Conservation (phyloP, 257 asterid genomes). For the Solanum ahanhuiri region DNA sequence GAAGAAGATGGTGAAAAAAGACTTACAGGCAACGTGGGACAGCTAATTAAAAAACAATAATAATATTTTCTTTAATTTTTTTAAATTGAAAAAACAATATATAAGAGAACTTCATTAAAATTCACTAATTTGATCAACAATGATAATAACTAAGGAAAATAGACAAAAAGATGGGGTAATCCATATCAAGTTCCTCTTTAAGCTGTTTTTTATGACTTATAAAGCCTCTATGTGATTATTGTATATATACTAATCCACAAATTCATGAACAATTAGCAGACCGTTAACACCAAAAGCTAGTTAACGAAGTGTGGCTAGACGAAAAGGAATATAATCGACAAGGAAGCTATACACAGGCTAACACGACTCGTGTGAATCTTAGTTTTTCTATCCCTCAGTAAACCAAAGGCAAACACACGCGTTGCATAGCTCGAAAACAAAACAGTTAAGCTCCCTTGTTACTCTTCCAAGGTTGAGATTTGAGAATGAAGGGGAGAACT, state of each 20-base stretch:
- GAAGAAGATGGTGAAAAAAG: background rate
- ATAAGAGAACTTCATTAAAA: background rate
- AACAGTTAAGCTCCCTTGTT: slow-evolving; percentile 29
- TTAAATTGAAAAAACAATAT: background rate
- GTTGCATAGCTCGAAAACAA: background rate
- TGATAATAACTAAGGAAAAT: background rate
- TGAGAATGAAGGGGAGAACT: slow-evolving; percentile 16
- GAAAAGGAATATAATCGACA: background rate
- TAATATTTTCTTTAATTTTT: background rate
- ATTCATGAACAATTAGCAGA: background rate
- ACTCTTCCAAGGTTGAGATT: slow-evolving; percentile 41
- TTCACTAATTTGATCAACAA: background rate
- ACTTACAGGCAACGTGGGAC: background rate
- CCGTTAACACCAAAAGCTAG: background rate
- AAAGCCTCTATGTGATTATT: background rate
- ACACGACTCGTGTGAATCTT: background rate
- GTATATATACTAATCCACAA: background rate
- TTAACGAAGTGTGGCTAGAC: background rate
- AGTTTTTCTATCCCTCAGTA: background rate
- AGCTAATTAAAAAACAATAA: background rate
- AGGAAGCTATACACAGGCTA: background rate
- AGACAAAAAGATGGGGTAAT: background rate
- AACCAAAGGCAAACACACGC: background rate
- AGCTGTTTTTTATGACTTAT: background rate
- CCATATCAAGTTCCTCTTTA: background rate